These are phyloP conservation scores for Cryphonectria carpinicola DNA, from an alignment of 2,329 filamentous ascomycete genomes.

Conservation along the genomic window DNA sequence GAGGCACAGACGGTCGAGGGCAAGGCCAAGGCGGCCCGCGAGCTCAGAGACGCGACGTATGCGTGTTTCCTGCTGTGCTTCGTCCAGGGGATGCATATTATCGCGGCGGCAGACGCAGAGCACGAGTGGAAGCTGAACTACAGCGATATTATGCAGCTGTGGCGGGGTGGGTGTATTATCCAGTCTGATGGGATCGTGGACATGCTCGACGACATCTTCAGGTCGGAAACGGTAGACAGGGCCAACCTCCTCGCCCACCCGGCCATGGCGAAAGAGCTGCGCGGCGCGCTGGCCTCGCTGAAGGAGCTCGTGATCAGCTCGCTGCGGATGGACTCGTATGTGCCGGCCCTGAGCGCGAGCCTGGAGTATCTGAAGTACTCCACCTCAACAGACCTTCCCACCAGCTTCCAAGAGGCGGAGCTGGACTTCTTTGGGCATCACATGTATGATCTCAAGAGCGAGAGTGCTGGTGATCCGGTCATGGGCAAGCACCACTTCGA, in stretches of 20 bases:
- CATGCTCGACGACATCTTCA: slow-evolving; percentile 54
- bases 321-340: slow-evolving; percentile 60
- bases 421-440: slow-evolving; percentile 73
- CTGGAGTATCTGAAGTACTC: slow-evolving; percentile 71
- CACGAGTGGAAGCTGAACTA: slow-evolving; percentile 64
- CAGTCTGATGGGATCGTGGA: slow-evolving; percentile 67
- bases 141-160: slow-evolving; percentile 59
- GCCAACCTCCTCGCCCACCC: slow-evolving; percentile 42
- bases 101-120: slow-evolving; percentile 59
- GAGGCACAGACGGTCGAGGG: slow-evolving; percentile 38
- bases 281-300: slow-evolving; percentile 51
- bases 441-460: slow-evolving; percentile 63
- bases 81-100: slow-evolving; percentile 68
- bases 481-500: slow-evolving; percentile 67
- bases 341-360: slow-evolving; percentile 63
- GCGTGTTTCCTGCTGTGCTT: slow-evolving; percentile 64
- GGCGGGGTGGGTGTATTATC: slow-evolving; percentile 74
- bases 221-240: slow-evolving; percentile 42
- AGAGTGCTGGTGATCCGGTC: slow-evolving; percentile 53
- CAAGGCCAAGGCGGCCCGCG: slow-evolving; percentile 54
- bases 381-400: slow-evolving; percentile 63
- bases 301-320: slow-evolving; percentile 60
- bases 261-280: slow-evolving; percentile 57
- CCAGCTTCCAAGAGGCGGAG: slow-evolving; percentile 71
- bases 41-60: slow-evolving; percentile 63